phyloP scores from a whole-genome alignment of 345 rosid species.

The Barbarea vulgaris region DNA sequence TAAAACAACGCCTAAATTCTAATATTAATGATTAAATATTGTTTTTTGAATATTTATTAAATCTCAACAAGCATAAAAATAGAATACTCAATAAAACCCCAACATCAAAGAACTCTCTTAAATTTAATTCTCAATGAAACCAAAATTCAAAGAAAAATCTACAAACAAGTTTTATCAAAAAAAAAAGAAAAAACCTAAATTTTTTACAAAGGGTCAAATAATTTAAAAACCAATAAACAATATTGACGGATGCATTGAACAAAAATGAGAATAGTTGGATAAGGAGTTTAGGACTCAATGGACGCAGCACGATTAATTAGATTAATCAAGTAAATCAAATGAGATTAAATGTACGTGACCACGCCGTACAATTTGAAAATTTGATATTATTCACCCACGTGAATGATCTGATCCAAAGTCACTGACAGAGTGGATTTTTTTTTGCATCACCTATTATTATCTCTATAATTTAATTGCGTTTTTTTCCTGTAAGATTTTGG shows the following conservation, averaged over 20 bases:
- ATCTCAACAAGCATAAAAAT: no score
- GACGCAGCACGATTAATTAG: slow-evolving; percentile 32
- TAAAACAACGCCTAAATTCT: no score
- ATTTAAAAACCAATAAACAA: neutral
- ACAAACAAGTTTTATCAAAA: no score
- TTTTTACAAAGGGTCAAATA: neutral
- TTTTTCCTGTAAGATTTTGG: neutral
- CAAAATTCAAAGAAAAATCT: no score
- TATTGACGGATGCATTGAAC: slow-evolving; percentile 19
- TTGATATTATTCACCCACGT: slow-evolving; percentile 34
- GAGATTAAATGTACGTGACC: slow-evolving; percentile 40
- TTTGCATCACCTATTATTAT: slow-evolving; percentile 7
- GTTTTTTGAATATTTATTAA: no score
- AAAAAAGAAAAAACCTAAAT: no score
- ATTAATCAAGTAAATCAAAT: neutral
- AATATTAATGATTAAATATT: no score
- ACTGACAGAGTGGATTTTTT: slow-evolving; percentile 29
- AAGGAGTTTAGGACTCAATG: neutral
- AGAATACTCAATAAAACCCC: no score
- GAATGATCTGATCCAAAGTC: slow-evolving; percentile 38
- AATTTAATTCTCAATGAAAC: no score
- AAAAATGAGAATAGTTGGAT: neutral
- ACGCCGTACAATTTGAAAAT: slow-evolving; percentile 31
- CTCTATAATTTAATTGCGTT: neutral
- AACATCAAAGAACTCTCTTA: no score